Conservation (phyloP, 192 early-diverging fungal genomes). For the Entrophospora sp. region DNA sequence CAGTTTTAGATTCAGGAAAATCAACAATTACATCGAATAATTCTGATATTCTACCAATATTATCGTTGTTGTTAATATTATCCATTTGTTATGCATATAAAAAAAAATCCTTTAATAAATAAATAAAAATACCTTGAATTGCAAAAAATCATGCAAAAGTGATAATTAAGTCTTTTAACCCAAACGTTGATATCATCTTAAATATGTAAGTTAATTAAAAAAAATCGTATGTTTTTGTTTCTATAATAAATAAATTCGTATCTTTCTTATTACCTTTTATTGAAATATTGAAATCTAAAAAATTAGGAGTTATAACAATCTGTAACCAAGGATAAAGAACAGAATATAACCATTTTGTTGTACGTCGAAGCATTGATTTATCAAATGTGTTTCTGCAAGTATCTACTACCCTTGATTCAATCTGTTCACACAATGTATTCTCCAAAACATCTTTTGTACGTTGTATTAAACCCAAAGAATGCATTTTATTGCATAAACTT, state of each 20-base stretch:
- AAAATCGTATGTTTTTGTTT: no score
- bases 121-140: conserved; percentile 4
- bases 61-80: no score
- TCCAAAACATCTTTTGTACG: conserved; percentile 17
- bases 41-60: conserved; percentile 46
- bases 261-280: not conserved
- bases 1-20: conserved; percentile 52
- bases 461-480: conserved; percentile 7
- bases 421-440: conserved; percentile 13
- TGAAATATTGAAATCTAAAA: no score
- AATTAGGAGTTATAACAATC: not conserved
- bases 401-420: not conserved
- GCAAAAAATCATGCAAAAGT: conserved; percentile 19
- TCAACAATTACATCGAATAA: conserved; percentile 69
- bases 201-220: not conserved
- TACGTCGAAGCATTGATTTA: not conserved
- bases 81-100: no score
- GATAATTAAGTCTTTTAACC: conserved; percentile 18
- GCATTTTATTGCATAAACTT: conserved; percentile 1
- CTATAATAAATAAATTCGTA: no score
- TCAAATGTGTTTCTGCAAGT: not conserved
- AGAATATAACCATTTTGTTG: conserved; percentile 15
- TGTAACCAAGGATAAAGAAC: conserved; percentile 9
- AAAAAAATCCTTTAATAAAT: no score
- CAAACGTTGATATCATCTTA: not conserved